These are phyloP conservation scores for Neonectria hederae DNA, from an alignment of 2,329 filamentous ascomycete species.

Conservation along the genomic window DNA sequence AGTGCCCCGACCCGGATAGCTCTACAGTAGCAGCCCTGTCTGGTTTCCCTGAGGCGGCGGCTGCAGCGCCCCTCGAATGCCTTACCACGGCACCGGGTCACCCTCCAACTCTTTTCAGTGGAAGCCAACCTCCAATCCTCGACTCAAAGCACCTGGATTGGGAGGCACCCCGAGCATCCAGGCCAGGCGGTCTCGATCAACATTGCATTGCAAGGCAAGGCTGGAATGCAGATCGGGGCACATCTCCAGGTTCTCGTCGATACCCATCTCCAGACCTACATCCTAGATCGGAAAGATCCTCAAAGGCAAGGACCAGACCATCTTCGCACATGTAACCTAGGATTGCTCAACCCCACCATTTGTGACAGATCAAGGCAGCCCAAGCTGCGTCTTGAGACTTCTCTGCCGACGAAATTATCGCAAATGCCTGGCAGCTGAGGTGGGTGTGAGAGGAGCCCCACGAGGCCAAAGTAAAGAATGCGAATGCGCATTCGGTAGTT, in stretches of 20 bases:
- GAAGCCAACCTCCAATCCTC: slow-evolving; percentile 15
- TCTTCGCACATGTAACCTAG: slow-evolving; percentile 30
- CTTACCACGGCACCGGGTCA: slow-evolving; percentile 35
- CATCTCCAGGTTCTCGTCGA: slow-evolving; percentile 19
- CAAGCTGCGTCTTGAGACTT: slow-evolving; percentile 15
- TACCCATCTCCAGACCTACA: slow-evolving; percentile 31
- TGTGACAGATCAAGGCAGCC: slow-evolving; percentile 29
- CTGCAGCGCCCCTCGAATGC: slow-evolving; percentile 31
- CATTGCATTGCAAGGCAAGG: slow-evolving; percentile 4
- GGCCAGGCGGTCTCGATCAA: slow-evolving; percentile 15
- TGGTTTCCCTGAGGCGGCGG: slow-evolving; percentile 26
- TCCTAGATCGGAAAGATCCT: slow-evolving; percentile 31
- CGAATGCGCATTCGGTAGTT: slow-evolving; percentile 18
- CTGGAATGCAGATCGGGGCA: slow-evolving; percentile 23
- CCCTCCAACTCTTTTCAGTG: slow-evolving; percentile 25
- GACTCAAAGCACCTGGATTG: slow-evolving; percentile 7
- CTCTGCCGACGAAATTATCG: slow-evolving; percentile 15
- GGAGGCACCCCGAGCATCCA: slow-evolving; percentile 14
- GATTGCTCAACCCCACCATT: slow-evolving; percentile 31
- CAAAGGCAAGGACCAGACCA: slow-evolving; percentile 27
- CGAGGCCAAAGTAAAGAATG: slow-evolving; percentile 11
- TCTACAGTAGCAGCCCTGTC: slow-evolving; percentile 17
- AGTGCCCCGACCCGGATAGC: slow-evolving; percentile 16
- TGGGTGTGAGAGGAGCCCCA: slow-evolving; percentile 23
- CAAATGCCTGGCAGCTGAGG: slow-evolving; percentile 11